These are phyloP conservation scores for Botryosphaeria dothidea DNA, from an alignment of 2,329 filamentous ascomycete genomes.

Conservation along the genomic window DNA sequence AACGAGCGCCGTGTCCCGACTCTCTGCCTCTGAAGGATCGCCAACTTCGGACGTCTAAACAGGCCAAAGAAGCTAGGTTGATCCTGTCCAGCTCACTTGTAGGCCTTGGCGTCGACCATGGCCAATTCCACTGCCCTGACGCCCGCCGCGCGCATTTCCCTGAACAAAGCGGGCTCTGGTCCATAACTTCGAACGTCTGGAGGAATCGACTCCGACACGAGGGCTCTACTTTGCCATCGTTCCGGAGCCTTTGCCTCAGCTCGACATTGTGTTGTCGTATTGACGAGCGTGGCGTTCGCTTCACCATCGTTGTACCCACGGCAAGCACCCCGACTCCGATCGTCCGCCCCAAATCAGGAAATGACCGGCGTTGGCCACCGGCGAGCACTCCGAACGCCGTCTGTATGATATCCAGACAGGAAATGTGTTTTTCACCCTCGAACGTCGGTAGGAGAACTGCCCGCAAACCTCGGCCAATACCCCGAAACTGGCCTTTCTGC, in stretches of 20 bases:
- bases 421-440: neutral
- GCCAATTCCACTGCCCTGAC: neutral
- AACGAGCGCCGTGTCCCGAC: neutral
- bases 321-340: slow-evolving; percentile 7
- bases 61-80: neutral
- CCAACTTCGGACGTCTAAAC: neutral
- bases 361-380: neutral
- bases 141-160: neutral
- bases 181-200: slow-evolving; percentile 8
- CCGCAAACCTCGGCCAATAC: neutral
- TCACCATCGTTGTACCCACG: neutral
- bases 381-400: neutral
- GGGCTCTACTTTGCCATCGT: neutral
- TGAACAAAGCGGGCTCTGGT: neutral
- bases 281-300: slow-evolving; percentile 2
- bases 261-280: neutral
- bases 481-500: neutral
- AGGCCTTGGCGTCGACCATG: neutral
- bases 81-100: neutral
- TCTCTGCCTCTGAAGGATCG: neutral
- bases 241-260: neutral
- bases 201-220: slow-evolving; percentile 12
- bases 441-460: neutral
- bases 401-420: neutral
- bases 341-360: neutral